Percentiles rank a stretch among this genome's conserved stretches.
phyloP scores from a whole-genome alignment of 2,329 filamentous ascomycete genomes.

The Aspergillus felis region DNA sequence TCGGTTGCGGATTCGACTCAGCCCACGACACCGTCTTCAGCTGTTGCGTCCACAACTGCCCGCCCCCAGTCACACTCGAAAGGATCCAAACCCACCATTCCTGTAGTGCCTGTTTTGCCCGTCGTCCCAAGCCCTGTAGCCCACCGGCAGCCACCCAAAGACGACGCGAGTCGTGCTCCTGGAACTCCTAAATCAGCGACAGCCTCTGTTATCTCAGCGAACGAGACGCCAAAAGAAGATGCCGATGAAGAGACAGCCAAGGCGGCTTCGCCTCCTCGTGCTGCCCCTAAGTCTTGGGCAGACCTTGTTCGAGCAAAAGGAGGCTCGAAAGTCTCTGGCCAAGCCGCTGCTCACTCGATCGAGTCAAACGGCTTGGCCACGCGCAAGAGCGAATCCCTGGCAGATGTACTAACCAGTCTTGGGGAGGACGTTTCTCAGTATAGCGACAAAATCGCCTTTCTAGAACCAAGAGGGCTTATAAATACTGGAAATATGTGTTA shows the following conservation, averaged over 20 bases:
- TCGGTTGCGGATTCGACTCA: constrained; percentile 55
- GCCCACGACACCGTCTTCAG: constrained; percentile 54
- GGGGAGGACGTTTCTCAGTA: constrained; percentile 58
- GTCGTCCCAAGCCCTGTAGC: constrained; percentile 37
- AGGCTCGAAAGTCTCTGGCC: constrained; percentile 25
- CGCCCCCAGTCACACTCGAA: constrained; percentile 34
- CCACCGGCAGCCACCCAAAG: constrained; percentile 34
- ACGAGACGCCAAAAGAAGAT: constrained; percentile 6
- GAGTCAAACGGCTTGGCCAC: constrained; percentile 41
- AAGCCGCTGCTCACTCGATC: constrained; percentile 21
- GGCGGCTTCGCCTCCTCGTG: constrained; percentile 37
- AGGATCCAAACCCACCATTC: constrained; percentile 32
- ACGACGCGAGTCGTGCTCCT: constrained; percentile 29
- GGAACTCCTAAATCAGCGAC: constrained; percentile 31
- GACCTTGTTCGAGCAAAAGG: constrained; percentile 59
- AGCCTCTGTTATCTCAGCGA: constrained; percentile 2
- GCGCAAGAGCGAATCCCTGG: constrained; percentile 60
- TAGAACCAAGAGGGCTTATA: constrained; percentile 88
- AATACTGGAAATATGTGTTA: constrained; percentile 99
- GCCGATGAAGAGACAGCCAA: constrained; percentile 34
- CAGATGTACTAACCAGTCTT: constrained; percentile 73
- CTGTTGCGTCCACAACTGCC: constrained; percentile 31
- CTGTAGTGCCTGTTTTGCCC: constrained; percentile 50
- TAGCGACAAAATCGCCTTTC: constrained; percentile 66
- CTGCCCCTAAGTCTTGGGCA: constrained; percentile 64